These are phyloP conservation scores for Boletus subparvulus DNA, from an alignment of 768 basidiomycete genomes.

Conservation along the genomic window DNA sequence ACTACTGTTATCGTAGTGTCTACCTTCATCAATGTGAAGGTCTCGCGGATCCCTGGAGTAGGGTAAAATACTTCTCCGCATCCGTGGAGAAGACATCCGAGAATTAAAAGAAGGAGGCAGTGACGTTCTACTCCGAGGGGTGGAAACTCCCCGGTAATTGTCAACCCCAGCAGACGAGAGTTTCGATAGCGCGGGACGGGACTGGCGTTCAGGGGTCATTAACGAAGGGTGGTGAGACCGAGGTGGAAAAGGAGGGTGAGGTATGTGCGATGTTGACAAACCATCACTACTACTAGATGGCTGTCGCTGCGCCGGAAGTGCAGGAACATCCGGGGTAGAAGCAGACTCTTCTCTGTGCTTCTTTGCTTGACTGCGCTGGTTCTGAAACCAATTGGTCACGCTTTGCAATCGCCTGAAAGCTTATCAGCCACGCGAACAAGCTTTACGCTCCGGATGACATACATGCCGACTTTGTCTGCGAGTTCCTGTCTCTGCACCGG, in stretches of 20 bases:
- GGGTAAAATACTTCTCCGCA: conserved; percentile 26
- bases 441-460: conserved; percentile 35
- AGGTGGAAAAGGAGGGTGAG: conserved; percentile 21
- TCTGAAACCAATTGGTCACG: conserved; percentile 87
- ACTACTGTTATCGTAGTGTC: conserved; percentile 21
- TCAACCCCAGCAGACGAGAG: conserved; percentile 14
- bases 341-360: conserved; percentile 59
- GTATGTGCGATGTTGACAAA: conserved; percentile 7
- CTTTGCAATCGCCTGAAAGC: conserved; percentile 69
- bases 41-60: conserved; percentile 29
- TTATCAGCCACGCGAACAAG: conserved; percentile 23
- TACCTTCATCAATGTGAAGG: conserved; percentile 27
- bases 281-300: conserved; percentile 11
- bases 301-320: conserved; percentile 11
- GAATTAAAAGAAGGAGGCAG: conserved; percentile 30
- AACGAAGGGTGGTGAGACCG: conserved; percentile 34
- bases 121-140: conserved; percentile 32
- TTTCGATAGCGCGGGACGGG: conserved; percentile 12
- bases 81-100: conserved; percentile 31
- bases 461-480: conserved; percentile 75
- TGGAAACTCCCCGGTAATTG: conserved; percentile 18
- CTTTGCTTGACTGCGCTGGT: conserved; percentile 76
- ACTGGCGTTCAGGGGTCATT: conserved; percentile 22
- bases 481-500: conserved; percentile 65
- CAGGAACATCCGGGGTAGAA: conserved; percentile 23